phyloP scores from a whole-genome alignment of 2,329 filamentous ascomycete genomes.

The Purpureocillium lavendulum region DNA sequence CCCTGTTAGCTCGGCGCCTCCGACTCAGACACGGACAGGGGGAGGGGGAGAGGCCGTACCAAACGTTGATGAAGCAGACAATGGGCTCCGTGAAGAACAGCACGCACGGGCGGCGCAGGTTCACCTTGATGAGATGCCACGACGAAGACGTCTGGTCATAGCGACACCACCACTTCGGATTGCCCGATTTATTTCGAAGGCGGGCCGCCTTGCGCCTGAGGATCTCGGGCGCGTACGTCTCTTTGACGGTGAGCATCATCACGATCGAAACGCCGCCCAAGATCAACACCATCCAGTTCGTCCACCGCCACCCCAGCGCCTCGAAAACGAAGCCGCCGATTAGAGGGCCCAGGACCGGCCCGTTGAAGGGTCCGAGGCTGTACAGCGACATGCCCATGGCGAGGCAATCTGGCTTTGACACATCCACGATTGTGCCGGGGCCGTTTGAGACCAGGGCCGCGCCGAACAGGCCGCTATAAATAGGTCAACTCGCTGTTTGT shows the following conservation, averaged over 20 bases:
- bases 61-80: slow-evolving; percentile 57
- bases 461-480: slow-evolving; percentile 38
- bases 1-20: too few species aligned
- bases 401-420: slow-evolving; percentile 69
- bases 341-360: slow-evolving; percentile 34
- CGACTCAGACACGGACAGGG: neutral
- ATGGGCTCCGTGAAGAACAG: slow-evolving; percentile 79
- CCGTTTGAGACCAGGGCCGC: slow-evolving; percentile 76
- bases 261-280: slow-evolving; percentile 53
- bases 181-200: slow-evolving; percentile 58
- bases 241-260: slow-evolving; percentile 52
- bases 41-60: slow-evolving; percentile 35
- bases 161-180: slow-evolving; percentile 67
- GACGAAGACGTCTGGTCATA: slow-evolving; percentile 67
- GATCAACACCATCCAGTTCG: slow-evolving; percentile 73
- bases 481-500: too few species aligned
- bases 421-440: slow-evolving; percentile 75
- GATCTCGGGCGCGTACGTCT: slow-evolving; percentile 70
- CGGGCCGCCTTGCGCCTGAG: slow-evolving; percentile 57
- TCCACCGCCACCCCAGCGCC: slow-evolving; percentile 81
- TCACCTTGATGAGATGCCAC: slow-evolving; percentile 59
- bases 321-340: slow-evolving; percentile 70
- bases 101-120: slow-evolving; percentile 68
- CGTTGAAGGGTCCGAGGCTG: slow-evolving; percentile 72
- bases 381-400: slow-evolving; percentile 71